Evolutionary conservation across 2,329 filamentous ascomycete species (phyloP), one percentile per base, ranked within the genome.

Genomic region (Nemania serpens): DNA sequence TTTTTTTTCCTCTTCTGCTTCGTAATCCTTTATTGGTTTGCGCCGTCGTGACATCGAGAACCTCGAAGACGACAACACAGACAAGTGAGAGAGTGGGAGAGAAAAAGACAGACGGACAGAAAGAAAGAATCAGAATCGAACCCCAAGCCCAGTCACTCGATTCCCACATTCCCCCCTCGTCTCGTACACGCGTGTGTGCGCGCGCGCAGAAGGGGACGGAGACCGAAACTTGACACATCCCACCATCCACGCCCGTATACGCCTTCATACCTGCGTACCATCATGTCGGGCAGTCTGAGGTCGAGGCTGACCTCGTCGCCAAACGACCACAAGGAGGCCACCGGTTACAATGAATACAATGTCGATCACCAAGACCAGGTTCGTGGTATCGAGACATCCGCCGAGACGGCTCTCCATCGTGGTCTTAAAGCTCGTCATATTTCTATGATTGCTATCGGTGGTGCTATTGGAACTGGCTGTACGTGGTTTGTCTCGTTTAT

Each of bases 391-490:
- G 81, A 83, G 77, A 83, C 81, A 15, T 78, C 76, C 53, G 71
- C 75, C 33, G 79, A 81, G 63, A 82, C 80, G 49, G 73, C 75
- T 66, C 77, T 84, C 58, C 80, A 82, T 60, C 78, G 81, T n/a
- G 81, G 80, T 22, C 80, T 84, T 67, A 81, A 82, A 72, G 79
- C 81, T 18, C 80, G 81, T 10, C 81, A 84, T 73, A 83, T 84
- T 70, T 82, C 79, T 70, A 84, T 84, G 81, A 83, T 84, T 75
- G 89, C 89, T 66, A 89, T 91, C 61, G 89, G 89, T 70, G 90
- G 90, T 73, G 88, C 89, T 63, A 87, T 91, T 61, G 89, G 86
- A 58, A 91, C 88, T 55, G 89, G 89, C 73, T 79, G 63, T 65
- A 59, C 25, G 58, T 58, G 17, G 6, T 45, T n/a, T 39, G 11